Conservation (phyloP, 352 stramenopile species). For the Peronospora farinosa region DNA sequence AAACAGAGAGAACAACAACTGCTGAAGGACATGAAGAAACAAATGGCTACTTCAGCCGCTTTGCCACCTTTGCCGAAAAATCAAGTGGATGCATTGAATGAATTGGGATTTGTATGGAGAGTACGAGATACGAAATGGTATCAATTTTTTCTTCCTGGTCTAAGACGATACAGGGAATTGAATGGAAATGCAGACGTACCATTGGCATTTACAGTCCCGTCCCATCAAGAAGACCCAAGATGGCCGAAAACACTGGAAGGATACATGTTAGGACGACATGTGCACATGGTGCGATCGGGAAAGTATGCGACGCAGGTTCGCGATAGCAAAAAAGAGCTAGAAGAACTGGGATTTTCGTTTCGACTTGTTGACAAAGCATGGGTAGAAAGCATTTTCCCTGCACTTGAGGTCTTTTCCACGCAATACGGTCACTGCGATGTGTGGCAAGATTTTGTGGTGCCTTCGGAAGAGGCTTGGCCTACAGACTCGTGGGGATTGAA, state of each 20-base stretch:
- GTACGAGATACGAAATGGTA: slow-evolving; percentile 71
- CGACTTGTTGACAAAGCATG: slow-evolving; percentile 52
- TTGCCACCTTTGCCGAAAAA: slow-evolving; percentile 40
- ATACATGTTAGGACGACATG: slow-evolving; percentile 55
- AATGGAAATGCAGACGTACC: slow-evolving; percentile 55
- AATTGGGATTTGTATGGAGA: slow-evolving; percentile 89
- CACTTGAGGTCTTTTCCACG: slow-evolving; percentile 78
- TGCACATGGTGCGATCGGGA: slow-evolving; percentile 60
- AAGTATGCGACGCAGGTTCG: slow-evolving; percentile 50
- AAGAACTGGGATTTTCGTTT: slow-evolving; percentile 59
- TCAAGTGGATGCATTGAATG: slow-evolving; percentile 74
- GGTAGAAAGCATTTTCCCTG: slow-evolving; percentile 61
- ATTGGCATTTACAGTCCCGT: slow-evolving; percentile 53
- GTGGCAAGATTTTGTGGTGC: slow-evolving; percentile 88
- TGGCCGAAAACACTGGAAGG: slow-evolving; percentile 49
- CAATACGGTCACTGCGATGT: slow-evolving; percentile 88
- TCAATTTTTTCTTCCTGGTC: slow-evolving; percentile 55
- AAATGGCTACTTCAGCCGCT: slow-evolving; percentile 1
- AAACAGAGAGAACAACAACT: slow-evolving; percentile 14
- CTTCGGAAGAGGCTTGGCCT: slow-evolving; percentile 64
- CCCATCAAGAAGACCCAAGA: slow-evolving; percentile 19
- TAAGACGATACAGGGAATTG: slow-evolving; percentile 52
- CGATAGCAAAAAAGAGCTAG: slow-evolving; percentile 34
- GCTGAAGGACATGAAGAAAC: slow-evolving; percentile 16
- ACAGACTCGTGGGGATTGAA: slow-evolving; percentile 76